Base-by-base conservation (phyloP, 495 filamentous ascomycete genomes). In the Neurospora tetraspora region DNA sequence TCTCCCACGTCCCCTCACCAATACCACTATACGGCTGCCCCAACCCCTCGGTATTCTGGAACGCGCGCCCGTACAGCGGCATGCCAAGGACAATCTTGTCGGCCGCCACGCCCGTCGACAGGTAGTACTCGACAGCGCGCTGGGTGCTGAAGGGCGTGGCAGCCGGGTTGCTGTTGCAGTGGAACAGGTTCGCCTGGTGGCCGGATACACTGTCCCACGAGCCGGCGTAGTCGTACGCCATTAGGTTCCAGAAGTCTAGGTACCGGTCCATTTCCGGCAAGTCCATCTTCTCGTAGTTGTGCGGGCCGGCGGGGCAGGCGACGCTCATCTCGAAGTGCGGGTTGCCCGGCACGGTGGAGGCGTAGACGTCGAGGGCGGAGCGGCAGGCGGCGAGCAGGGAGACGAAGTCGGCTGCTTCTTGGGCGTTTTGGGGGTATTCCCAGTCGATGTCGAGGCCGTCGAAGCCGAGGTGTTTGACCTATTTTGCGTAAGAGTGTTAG, bases 221-320 rank as follows among this genome's bases (percentile, higher is more conserved):
- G 5, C 92, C 92, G 7, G 91, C 87, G 78, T 88, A 93, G 81
- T 94, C 92, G 77, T 94, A 94, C 40, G 90, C 91, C 93, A 96
- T 95, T 40, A 97, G 83, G 82, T 97, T 97, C 89, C 94, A 97
- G 81, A 98, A 97, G 83, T 98, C 95, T 11, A 98, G 88, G 73
- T 90, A 88, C 18, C 80, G 83, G 74, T 93, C 93, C 93, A 98
- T 97, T 61, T 85, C 86, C 1, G 79, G 76, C 1, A 98, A 81
- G 71, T 90, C 87, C 71, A 97, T 84, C 75, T 92, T 94, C 34
- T 85, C 80, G 83, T 92, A 96, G 82, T 98, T 93, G 69, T 88
- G 83, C 14, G 91, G 77, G 34, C 92, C 93, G 73, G 83, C 83
- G 0, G 83, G 84, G 59, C 86, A 89, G 47, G 96, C 96, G 68